phyloP scores from a whole-genome alignment of 768 basidiomycete genomes.

The Kwoniella bestiolae region DNA sequence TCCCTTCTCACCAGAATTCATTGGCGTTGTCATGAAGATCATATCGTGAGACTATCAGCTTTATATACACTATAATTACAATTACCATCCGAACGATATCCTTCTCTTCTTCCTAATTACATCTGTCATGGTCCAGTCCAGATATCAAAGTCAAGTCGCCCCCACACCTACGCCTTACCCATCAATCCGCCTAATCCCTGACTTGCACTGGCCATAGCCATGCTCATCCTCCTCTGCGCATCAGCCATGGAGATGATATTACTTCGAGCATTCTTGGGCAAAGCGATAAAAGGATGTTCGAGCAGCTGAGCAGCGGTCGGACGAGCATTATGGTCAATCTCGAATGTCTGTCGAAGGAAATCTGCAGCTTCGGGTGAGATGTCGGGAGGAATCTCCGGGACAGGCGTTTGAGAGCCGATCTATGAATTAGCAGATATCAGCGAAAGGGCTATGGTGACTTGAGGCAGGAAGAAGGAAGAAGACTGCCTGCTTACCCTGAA shows the following conservation, averaged over 20 bases:
- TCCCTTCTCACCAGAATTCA: too few relatives aligned
- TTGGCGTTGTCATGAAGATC: too few relatives aligned
- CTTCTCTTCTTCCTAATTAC: too few relatives aligned
- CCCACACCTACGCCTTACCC: constrained; percentile 21
- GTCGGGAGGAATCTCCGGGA: constrained; percentile 83
- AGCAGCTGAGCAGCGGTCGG: constrained; percentile 78
- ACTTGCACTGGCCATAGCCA: constrained; percentile 31
- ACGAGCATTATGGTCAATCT: constrained; percentile 76
- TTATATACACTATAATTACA: too few relatives aligned
- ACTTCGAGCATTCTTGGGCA: constrained; percentile 6
- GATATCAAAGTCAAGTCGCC: too few relatives aligned
- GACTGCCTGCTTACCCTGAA: constrained; percentile 84
- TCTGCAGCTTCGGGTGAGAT: constrained; percentile 86
- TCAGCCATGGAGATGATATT: constrained; percentile 22
- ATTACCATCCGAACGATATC: too few relatives aligned
- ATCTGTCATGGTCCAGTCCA: too few relatives aligned
- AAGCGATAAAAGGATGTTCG: constrained; percentile 71
- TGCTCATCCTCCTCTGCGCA: constrained; percentile 39
- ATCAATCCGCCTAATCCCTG: constrained; percentile 35
- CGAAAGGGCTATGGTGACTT: neutral
- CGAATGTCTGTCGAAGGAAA: constrained; percentile 86
- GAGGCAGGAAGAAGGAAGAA: neutral
- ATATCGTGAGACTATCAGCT: too few relatives aligned
- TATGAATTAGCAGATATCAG: constrained; percentile 50
- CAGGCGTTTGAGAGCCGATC: constrained; percentile 86